Conservation (phyloP, 176 grass and related monocot genomes). For the Pontederia paniculata region DNA sequence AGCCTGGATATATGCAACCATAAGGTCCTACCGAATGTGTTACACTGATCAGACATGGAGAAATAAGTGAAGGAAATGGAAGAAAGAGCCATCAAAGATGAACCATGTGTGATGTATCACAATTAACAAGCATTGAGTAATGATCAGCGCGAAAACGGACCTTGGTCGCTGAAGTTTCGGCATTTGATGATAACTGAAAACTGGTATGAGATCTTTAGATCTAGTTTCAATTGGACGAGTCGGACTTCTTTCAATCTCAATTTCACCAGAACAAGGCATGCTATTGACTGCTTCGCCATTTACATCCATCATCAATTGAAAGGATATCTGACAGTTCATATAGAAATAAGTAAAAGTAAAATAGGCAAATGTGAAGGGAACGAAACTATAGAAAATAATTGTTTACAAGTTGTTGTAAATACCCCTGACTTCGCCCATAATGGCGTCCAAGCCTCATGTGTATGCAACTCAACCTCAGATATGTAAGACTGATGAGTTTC, state of each 20-base stretch:
- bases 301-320: slow-evolving; percentile 61
- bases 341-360: not conserved
- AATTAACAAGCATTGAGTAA: not conserved
- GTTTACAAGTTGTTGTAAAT: slow-evolving; percentile 17
- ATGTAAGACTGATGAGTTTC: slow-evolving; percentile 65
- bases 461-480: slow-evolving; percentile 79
- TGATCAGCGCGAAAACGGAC: slow-evolving; percentile 4
- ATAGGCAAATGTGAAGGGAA: not conserved
- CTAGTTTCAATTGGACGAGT: slow-evolving; percentile 52
- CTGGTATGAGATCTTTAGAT: slow-evolving; percentile 77
- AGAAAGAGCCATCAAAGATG: not conserved
- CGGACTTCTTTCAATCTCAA: slow-evolving; percentile 58
- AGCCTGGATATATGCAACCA: no score
- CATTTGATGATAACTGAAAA: slow-evolving; percentile 66
- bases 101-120: not conserved
- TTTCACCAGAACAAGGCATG: slow-evolving; percentile 34
- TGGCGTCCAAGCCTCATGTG: slow-evolving; percentile 49
- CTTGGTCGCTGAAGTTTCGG: slow-evolving; percentile 67
- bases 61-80: not conserved
- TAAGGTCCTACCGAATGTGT: no score
- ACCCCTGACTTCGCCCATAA: slow-evolving; percentile 83
- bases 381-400: not conserved
- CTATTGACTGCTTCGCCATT: slow-evolving; percentile 20
- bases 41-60: no score
- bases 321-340: slow-evolving; percentile 41